Evolutionary conservation across 352 stramenopile genomes (phyloP).

Genomic region (Phytophthora cryptogea): DNA sequence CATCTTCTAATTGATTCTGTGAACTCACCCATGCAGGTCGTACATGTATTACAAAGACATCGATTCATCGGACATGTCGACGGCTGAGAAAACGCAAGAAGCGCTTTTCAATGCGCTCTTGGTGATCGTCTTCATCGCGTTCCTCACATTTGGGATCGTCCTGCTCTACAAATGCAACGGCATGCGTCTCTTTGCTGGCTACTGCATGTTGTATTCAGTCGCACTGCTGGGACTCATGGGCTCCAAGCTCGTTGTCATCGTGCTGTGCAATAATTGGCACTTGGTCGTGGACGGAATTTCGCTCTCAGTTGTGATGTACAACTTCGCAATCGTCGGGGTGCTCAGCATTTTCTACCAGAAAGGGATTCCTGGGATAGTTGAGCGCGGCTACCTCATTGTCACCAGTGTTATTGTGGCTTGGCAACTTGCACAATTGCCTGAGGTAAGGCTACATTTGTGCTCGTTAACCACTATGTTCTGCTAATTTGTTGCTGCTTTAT

Average conservation of each 20-base stretch:
- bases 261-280: conserved; percentile 50
- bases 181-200: conserved; percentile 74
- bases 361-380: conserved; percentile 76
- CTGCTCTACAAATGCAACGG: conserved; percentile 86
- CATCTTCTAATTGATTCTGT: background rate
- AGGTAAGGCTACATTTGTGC: conserved; percentile 68
- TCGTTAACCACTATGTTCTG: background rate
- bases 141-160: conserved; percentile 81
- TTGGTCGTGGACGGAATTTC: conserved; percentile 61
- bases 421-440: conserved; percentile 95
- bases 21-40: conserved; percentile 27
- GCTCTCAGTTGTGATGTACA: conserved; percentile 84
- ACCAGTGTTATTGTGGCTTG: conserved; percentile 96
- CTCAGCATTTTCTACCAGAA: conserved; percentile 90
- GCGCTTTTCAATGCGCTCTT: conserved; percentile 80
- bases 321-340: conserved; percentile 85
- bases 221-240: conserved; percentile 72
- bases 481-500: conserved; percentile 6
- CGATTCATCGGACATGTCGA: conserved; percentile 47
- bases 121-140: conserved; percentile 80
- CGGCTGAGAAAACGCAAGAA: conserved; percentile 51
- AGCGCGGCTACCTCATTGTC: conserved; percentile 91
- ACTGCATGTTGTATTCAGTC: conserved; percentile 79
- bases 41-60: conserved; percentile 88
- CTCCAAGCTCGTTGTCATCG: conserved; percentile 71